Evolutionary conservation across 164 flowering plant genomes (phyloP), one percentile per base, ranked within the genome.

Genomic region (Saururus chinensis): DNA sequence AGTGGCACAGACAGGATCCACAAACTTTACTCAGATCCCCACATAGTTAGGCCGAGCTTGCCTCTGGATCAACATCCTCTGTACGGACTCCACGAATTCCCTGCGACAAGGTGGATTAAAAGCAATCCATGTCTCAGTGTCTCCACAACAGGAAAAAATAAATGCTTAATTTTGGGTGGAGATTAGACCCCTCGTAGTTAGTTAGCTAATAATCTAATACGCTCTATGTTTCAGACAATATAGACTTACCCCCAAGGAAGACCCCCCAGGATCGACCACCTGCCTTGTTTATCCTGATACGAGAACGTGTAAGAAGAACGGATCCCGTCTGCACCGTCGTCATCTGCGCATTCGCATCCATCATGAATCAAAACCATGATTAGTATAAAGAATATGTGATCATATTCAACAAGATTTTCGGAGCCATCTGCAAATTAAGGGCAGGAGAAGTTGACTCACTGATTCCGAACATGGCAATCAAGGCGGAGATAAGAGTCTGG

Each of bases 231-330:
- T n/a, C n/a, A n/a, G n/a, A n/a, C n/a, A n/a, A n/a, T n/a, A n/a
- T n/a, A 17, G 21, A 68, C 71, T 0, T 79, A 83, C 91, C 66
- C 62, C 87, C 88, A 86, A 24, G 87, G 81, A 53, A 75, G 74
- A 60, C 84, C 92, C 19, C 69, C 60, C 10, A 54, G 53, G 23
- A 66, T 63, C 60, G 60, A 13, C 69, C 64, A 66, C 35, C 81
- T 88, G 19, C 88, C 92, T 57, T 86, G 83, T 24, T 60, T 69
- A 75, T 84, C 89, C 58, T 81, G 83, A 60, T 79, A 86, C 7
- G 82, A 62, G 23, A 86, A 77, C 9, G 66, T 64, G 51, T 73
- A 82, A 25, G 19, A 7, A n/a, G 63, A 37, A 37, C 9, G n/a
- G 13, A 25, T 12, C 14, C 25, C 30, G 16, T 49, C 23, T 0